Base-by-base conservation (phyloP, 202 grass and related monocot species). In the Setaria italica region DNA sequence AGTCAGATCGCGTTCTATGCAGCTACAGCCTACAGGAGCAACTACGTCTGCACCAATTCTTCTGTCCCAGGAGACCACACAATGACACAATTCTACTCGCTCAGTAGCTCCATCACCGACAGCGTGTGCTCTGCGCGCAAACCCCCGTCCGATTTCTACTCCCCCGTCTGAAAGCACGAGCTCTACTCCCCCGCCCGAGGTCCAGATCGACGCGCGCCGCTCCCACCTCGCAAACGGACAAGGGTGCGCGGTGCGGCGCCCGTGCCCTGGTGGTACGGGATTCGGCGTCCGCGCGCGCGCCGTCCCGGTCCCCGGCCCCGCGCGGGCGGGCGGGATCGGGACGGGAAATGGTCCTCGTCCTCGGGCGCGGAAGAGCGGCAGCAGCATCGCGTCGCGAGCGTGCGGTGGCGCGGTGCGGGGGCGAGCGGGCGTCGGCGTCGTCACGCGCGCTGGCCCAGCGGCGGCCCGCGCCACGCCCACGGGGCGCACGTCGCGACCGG, bases 381-480 rank as follows among this genome's bases (percentile, higher is more conserved):
- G 69, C 58, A 29, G 58, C 21, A 21, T 63, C 60, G 60, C 50
- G 84, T 63, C 73, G 74, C 80, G 15, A 75, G 80, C 84, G 80
- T 84, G 85, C n/a, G 85, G 51, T 51, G 78, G 45, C 56, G 88
- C 42, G 77, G 12, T 13, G 73, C 9, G 37, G 5, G 4, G 9
- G 14, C 58, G 55, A 5, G 51, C 2, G 11, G 62, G 13, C 11
- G 15, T 0, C 37, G 37, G 62, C 74, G 79, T 48, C 80, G 67
- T 50, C 83, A 49, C 63, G 39, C 78, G 37, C 68, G 49, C 80
- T 16, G 33, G 50, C 66, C 6, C 19, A 17, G 1, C 20, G 7
- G 16, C 35, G 3, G 5, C 65, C 7, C 66, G 9, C 65, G 14
- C 65, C 65, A 11, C 67, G 39, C 35, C 65, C 35, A 4, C 25